Conservation (phyloP, 2,329 filamentous ascomycete genomes). For the Nemania serpens region DNA sequence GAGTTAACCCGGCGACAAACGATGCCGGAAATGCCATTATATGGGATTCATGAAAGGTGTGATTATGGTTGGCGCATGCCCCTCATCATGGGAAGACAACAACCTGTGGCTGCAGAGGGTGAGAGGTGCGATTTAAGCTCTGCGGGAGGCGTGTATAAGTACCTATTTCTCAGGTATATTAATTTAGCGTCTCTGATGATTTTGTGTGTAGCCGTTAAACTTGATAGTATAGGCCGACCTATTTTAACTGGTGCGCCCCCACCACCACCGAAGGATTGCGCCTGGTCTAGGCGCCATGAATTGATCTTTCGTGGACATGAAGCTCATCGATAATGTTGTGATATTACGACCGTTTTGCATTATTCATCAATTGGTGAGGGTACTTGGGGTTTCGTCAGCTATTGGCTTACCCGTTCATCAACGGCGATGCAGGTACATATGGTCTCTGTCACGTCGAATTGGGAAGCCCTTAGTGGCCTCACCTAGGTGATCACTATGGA, state of each 20-base stretch:
- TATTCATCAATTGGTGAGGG: neutral
- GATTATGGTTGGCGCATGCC: neutral
- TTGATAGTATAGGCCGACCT: neutral
- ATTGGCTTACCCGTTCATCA: too few relatives aligned
- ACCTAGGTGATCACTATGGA: too few relatives aligned
- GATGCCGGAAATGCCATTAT: neutral
- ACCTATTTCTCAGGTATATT: neutral
- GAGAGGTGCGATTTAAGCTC: neutral
- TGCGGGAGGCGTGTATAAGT: conserved; percentile 5
- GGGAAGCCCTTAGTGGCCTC: too few relatives aligned
- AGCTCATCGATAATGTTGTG: neutral
- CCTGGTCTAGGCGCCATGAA: too few relatives aligned
- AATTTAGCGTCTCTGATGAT: conserved; percentile 6
- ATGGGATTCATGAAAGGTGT: neutral
- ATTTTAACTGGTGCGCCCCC: too few relatives aligned
- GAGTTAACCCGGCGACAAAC: neutral
- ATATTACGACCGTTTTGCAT: neutral
- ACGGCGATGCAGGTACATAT: too few relatives aligned
- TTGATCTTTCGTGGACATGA: neutral
- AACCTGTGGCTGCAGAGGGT: neutral
- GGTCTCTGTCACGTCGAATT: too few relatives aligned
- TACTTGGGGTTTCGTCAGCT: too few relatives aligned
- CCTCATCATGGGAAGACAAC: neutral
- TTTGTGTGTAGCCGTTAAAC: conserved; percentile 2
- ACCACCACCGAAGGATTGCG: neutral